Evolutionary conservation across 306 rosid genomes (phyloP).

Genomic region (Phaseolus lunatus): DNA sequence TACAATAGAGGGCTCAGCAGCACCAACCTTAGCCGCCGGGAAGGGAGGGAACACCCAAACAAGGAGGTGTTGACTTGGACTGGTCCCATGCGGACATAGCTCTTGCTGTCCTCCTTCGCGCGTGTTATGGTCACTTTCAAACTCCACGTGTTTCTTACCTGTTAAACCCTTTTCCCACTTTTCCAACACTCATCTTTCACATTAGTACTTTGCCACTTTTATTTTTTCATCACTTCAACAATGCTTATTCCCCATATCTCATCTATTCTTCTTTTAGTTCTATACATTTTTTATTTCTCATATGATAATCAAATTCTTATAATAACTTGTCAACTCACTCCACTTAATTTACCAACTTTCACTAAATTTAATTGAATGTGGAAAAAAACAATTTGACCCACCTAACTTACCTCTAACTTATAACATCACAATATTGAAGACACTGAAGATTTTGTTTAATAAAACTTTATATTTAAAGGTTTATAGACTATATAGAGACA

Average conservation of each 20-base stretch:
- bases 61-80: constrained; percentile 39
- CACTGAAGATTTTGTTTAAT: too few relatives aligned
- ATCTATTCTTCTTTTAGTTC: constrained; percentile 5
- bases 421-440: too few relatives aligned
- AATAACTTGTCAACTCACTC: too few relatives aligned
- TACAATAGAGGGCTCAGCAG: background rate
- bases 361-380: too few relatives aligned
- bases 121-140: constrained; percentile 51
- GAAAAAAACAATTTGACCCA: too few relatives aligned
- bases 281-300: background rate
- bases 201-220: background rate
- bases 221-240: constrained; percentile 2
- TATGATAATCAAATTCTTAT: too few relatives aligned
- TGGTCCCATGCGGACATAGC: constrained; percentile 49
- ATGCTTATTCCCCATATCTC: constrained; percentile 32
- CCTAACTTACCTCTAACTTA: too few relatives aligned
- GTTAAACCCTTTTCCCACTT: background rate
- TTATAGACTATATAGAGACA: too few relatives aligned
- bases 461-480: too few relatives aligned
- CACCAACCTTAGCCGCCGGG: constrained; percentile 11
- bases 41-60: constrained; percentile 8
- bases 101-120: constrained; percentile 56
- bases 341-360: too few relatives aligned
- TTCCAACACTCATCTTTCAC: constrained; percentile 43
- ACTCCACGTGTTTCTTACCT: constrained; percentile 40